A percentile compares a stretch with the other conserved stretches of the same genome.
phyloP scores from a whole-genome alignment of 2,329 filamentous ascomycete genomes.

The Fusarium hainanense region DNA sequence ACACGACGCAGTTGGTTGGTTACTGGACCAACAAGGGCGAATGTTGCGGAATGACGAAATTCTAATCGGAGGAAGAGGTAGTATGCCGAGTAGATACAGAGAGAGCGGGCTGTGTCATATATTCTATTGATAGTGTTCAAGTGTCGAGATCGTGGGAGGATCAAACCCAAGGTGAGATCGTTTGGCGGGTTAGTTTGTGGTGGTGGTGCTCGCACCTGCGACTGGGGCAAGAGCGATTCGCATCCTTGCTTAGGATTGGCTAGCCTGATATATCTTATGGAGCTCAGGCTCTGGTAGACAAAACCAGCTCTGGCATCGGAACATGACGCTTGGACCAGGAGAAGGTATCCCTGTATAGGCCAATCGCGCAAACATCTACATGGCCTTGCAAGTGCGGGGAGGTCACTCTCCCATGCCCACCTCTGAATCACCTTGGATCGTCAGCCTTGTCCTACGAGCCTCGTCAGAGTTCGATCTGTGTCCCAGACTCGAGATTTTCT shows the following conservation, averaged over 20 bases:
- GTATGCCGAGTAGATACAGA: background rate
- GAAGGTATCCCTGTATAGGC: constrained; percentile 30
- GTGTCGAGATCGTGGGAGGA: constrained; percentile 23
- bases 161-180: constrained; percentile 38
- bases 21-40: constrained; percentile 5
- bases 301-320: constrained; percentile 27
- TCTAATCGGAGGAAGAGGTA: background rate
- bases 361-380: constrained; percentile 30
- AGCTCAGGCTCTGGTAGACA: constrained; percentile 36
- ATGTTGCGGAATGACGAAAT: background rate
- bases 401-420: constrained; percentile 31
- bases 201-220: constrained; percentile 35
- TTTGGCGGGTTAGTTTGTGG: constrained; percentile 38
- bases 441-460: constrained; percentile 39
- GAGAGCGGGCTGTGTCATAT: background rate
- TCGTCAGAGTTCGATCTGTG: constrained; percentile 23
- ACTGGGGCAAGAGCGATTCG: constrained; percentile 41
- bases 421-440: background rate
- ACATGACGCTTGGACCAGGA: constrained; percentile 38
- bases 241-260: constrained; percentile 31
- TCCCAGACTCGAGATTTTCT: constrained; percentile 22
- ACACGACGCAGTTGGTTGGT: constrained; percentile 15
- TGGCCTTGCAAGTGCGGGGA: constrained; percentile 35
- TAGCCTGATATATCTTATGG: constrained; percentile 18
- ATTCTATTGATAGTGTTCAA: constrained; percentile 13